A percentile compares a stretch with the other conserved stretches of the same genome.
These are phyloP conservation scores for Ogataea paradorogensis DNA, from an alignment of 805 yeast species.

Conservation along the genomic window DNA sequence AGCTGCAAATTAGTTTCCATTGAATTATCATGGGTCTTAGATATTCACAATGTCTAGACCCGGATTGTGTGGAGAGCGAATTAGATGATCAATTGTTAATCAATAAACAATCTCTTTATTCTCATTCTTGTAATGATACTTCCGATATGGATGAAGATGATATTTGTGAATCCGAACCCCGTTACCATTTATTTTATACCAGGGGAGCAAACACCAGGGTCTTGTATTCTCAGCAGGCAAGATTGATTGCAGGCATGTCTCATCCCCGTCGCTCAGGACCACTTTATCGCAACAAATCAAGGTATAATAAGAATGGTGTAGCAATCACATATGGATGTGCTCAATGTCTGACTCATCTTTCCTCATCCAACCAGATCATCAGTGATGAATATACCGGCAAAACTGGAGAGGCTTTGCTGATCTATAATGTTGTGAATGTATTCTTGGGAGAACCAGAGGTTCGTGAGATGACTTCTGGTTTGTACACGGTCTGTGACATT, in stretches of 20 bases:
- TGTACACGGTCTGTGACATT: slow-evolving; percentile 54
- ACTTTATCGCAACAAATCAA: slow-evolving; percentile 12
- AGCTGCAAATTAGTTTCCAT: slow-evolving; percentile 5
- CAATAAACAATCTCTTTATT: slow-evolving; percentile 9
- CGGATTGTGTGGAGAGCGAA: slow-evolving; percentile 20
- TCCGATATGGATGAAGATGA: slow-evolving; percentile 17
- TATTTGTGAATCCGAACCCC: slow-evolving; percentile 10
- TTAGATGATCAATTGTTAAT: slow-evolving; percentile 12
- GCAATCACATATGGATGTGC: slow-evolving; percentile 29
- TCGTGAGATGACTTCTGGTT: slow-evolving; percentile 56
- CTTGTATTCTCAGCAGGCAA: slow-evolving; percentile 9
- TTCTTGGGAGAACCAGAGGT: slow-evolving; percentile 21
- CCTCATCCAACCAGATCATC: slow-evolving; percentile 29
- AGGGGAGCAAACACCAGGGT: slow-evolving; percentile 8
- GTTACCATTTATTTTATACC: slow-evolving; percentile 13
- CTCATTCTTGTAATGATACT: slow-evolving; percentile 15
- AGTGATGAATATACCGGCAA: slow-evolving; percentile 48
- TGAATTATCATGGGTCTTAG: slow-evolving; percentile 43
- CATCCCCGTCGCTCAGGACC: slow-evolving; percentile 2
- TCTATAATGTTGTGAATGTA: slow-evolving; percentile 40
- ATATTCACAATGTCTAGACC: slow-evolving; percentile 41
- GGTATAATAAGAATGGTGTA: slow-evolving; percentile 21
- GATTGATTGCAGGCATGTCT: slow-evolving; percentile 1
- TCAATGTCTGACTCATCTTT: slow-evolving; percentile 31
- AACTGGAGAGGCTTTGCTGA: slow-evolving; percentile 56